Percentiles rank a stretch among this genome's conserved stretches.
Evolutionary conservation across 2,329 filamentous ascomycete species (phyloP).

Genomic region (Pseudogymnoascus sp.): DNA sequence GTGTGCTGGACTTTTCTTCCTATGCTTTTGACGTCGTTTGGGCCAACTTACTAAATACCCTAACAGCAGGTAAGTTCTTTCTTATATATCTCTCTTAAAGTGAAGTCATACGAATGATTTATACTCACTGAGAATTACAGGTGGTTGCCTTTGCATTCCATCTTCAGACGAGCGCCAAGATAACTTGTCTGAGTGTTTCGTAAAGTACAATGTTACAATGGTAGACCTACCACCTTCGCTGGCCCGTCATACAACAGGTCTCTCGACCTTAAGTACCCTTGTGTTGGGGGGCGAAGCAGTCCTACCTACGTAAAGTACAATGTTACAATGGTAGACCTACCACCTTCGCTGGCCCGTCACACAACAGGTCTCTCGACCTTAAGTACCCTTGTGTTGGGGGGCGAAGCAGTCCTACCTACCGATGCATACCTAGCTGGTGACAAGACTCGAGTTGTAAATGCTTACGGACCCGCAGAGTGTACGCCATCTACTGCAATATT

Average conservation of each 20-base stretch:
- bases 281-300: slow-evolving; percentile 16
- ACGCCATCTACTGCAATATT: slow-evolving; percentile 5
- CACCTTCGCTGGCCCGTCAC: slow-evolving; percentile 12
- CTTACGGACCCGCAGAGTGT: slow-evolving; percentile 17
- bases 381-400: slow-evolving; percentile 13
- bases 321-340: slow-evolving; percentile 15
- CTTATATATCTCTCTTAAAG: neutral
- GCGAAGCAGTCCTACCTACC: slow-evolving; percentile 11
- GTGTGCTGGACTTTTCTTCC: slow-evolving; percentile 12
- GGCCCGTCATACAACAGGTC: slow-evolving; percentile 11
- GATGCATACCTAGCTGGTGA: slow-evolving; percentile 10
- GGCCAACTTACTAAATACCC: slow-evolving; percentile 13
- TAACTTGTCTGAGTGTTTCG: slow-evolving; percentile 14
- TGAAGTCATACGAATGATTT: neutral
- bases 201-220: slow-evolving; percentile 13
- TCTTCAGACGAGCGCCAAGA: slow-evolving; percentile 15
- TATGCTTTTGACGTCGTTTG: slow-evolving; percentile 17
- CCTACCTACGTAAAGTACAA: neutral
- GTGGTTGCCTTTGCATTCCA: slow-evolving; percentile 15
- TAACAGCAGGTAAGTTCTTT: neutral
- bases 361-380: slow-evolving; percentile 13
- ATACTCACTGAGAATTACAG: neutral
- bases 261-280: slow-evolving; percentile 13
- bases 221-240: slow-evolving; percentile 15
- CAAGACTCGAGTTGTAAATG: slow-evolving; percentile 11